Evolutionary conservation across 768 basidiomycete genomes (phyloP).

Genomic region (Macrocybe gigantea): DNA sequence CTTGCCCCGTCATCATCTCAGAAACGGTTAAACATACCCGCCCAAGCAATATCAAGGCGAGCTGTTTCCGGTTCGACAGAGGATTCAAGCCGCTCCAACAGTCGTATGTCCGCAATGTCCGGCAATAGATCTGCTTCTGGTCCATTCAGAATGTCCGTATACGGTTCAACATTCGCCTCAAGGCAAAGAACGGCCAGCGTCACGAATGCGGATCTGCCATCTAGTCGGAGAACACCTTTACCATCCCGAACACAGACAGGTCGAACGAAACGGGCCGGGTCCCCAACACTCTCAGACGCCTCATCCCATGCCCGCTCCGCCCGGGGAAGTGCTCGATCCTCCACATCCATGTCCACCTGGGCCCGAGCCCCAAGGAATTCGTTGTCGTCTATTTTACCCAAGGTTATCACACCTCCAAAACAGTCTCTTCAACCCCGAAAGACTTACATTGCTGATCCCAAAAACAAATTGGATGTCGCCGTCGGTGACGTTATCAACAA

Average conservation of each 20-base stretch:
- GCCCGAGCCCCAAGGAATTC: constrained; percentile 64
- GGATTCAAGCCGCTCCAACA: constrained; percentile 16
- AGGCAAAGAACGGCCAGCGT: constrained; percentile 75
- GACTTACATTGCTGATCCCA: constrained; percentile 82
- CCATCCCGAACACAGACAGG: constrained; percentile 36
- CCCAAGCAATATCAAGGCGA: constrained; percentile 38
- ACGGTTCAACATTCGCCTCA: constrained; percentile 73
- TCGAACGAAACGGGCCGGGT: constrained; percentile 35
- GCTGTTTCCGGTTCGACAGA: constrained; percentile 42
- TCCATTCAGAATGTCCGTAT: constrained; percentile 44
- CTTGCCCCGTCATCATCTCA: constrained; percentile 29
- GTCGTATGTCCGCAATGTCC: constrained; percentile 36
- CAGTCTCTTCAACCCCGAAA: constrained; percentile 41
- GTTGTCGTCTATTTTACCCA: constrained; percentile 36
- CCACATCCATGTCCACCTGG: constrained; percentile 55
- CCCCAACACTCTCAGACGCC: constrained; percentile 60
- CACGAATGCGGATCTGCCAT: constrained; percentile 26
- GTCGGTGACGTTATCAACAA: constrained; percentile 91
- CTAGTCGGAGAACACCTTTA: constrained; percentile 13
- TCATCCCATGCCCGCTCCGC: constrained; percentile 45
- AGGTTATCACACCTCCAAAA: constrained; percentile 40
- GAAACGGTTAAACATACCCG: constrained; percentile 43
- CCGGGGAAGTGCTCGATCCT: constrained; percentile 31
- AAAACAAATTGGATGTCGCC: constrained; percentile 87
- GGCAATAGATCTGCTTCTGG: constrained; percentile 67